Conservation (phyloP, 2,329 filamentous ascomycete species). For the Aureobasidium pullulans region DNA sequence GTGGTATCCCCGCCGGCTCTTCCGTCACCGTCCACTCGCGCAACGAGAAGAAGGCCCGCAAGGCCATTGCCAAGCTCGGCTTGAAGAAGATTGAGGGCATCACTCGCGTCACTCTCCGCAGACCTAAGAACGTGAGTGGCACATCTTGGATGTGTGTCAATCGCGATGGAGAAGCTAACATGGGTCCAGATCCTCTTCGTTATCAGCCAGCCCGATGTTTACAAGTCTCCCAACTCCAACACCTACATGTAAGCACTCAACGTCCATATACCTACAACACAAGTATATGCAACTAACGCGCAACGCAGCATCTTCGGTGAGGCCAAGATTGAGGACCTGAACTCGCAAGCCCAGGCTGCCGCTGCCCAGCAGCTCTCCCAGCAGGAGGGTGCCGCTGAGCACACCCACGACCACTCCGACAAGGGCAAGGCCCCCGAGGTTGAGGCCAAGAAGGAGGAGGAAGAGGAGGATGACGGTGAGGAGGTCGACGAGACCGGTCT, state of each 20-base stretch:
- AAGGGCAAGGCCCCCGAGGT: slow-evolving; percentile 62
- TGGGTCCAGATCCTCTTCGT: slow-evolving; percentile 84
- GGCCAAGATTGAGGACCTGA: slow-evolving; percentile 99
- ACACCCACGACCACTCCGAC: slow-evolving; percentile 67
- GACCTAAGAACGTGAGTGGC: slow-evolving; percentile 92
- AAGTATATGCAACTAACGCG: slow-evolving; percentile 16
- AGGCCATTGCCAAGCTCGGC: slow-evolving; percentile 97
- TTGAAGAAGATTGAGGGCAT: slow-evolving; percentile 94
- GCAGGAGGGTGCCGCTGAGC: slow-evolving; percentile 58
- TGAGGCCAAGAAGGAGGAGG: slow-evolving; percentile 58
- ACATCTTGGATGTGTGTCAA: neutral
- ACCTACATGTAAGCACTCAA: slow-evolving; percentile 84
- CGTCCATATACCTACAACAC: neutral
- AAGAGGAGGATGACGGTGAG: slow-evolving; percentile 85
- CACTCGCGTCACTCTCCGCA: slow-evolving; percentile 92
- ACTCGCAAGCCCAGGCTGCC: slow-evolving; percentile 94
- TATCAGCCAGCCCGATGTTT: slow-evolving; percentile 99
- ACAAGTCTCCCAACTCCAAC: slow-evolving; percentile 98
- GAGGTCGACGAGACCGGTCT: slow-evolving; percentile 91
- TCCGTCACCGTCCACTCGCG: slow-evolving; percentile 90
- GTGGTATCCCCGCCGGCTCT: slow-evolving; percentile 72
- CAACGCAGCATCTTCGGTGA: slow-evolving; percentile 85
- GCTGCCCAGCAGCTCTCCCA: slow-evolving; percentile 86
- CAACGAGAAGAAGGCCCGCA: slow-evolving; percentile 99
- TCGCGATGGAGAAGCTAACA: slow-evolving; percentile 9